Evolutionary conservation across 208 protist species (phyloP).

Genomic region (Leishmania major): DNA sequence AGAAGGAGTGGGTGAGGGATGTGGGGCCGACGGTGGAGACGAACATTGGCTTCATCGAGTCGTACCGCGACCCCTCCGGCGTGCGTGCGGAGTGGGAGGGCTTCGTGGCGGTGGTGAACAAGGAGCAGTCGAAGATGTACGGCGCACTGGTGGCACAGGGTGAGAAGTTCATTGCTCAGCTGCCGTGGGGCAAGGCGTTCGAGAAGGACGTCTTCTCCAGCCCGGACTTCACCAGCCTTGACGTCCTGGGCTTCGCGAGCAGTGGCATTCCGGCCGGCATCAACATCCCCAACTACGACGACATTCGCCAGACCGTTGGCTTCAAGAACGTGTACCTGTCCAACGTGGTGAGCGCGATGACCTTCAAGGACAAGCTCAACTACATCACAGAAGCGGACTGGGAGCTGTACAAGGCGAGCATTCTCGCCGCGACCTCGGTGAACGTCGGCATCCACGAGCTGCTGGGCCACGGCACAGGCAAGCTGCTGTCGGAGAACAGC

Average conservation of each 20-base stretch:
- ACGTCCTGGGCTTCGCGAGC: slow-evolving; percentile 89
- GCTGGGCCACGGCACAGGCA: slow-evolving; percentile 93
- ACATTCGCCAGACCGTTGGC: slow-evolving; percentile 84
- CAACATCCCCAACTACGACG: slow-evolving; percentile 94
- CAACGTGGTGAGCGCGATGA: slow-evolving; percentile 83
- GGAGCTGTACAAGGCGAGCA: slow-evolving; percentile 67
- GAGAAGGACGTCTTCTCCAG: slow-evolving; percentile 89
- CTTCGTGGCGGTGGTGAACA: slow-evolving; percentile 93
- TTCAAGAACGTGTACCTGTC: slow-evolving; percentile 95
- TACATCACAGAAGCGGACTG: slow-evolving; percentile 85
- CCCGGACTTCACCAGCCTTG: slow-evolving; percentile 93
- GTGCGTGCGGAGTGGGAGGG: slow-evolving; percentile 93
- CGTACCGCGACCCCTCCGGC: slow-evolving; percentile 91
- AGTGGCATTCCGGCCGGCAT: slow-evolving; percentile 92
- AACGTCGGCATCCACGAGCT: slow-evolving; percentile 95
- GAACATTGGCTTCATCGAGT: slow-evolving; percentile 96
- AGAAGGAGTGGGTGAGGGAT: slow-evolving; percentile 92
- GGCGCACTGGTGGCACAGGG: slow-evolving; percentile 63
- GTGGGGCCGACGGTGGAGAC: slow-evolving; percentile 90
- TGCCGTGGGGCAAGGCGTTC: slow-evolving; percentile 88
- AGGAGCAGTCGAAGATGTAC: slow-evolving; percentile 82
- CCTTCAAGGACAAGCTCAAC: slow-evolving; percentile 65
- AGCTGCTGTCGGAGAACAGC: slow-evolving; percentile 65
- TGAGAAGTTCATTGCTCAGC: slow-evolving; percentile 64
- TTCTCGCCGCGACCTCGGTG: slow-evolving; percentile 78